phyloP scores from a whole-genome alignment of 2,329 filamentous ascomycete genomes.

The Colletotrichum gloeosporioides region DNA sequence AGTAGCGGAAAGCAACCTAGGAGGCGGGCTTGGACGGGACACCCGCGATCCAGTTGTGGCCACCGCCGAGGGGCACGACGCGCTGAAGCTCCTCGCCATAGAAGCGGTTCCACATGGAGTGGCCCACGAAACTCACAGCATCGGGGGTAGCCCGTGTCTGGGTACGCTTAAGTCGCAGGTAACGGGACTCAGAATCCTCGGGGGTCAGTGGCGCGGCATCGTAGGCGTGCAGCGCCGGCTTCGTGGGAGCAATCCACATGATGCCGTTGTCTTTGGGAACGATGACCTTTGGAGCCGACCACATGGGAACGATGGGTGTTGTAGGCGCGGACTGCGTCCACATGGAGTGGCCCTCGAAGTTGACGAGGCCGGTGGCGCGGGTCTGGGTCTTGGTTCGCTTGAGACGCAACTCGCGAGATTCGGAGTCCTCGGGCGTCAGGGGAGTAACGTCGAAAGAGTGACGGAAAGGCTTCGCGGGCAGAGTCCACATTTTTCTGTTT shows the following conservation, averaged over 20 bases:
- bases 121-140: slow-evolving; percentile 6
- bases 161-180: neutral
- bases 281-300: neutral
- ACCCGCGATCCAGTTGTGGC: slow-evolving; percentile 6
- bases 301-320: neutral
- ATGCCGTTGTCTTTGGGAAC: neutral
- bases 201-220: neutral
- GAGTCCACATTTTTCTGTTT: neutral
- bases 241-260: slow-evolving; percentile 3
- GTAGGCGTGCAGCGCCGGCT: neutral
- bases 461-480: neutral
- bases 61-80: neutral
- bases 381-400: neutral
- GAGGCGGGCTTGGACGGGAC: neutral
- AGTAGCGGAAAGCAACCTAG: neutral
- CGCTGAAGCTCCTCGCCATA: slow-evolving; percentile 1
- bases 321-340: neutral
- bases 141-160: neutral
- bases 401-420: slow-evolving; percentile 5
- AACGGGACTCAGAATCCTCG: slow-evolving; percentile 6
- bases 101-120: slow-evolving; percentile 11
- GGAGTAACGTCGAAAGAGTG: neutral
- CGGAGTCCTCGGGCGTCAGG: slow-evolving; percentile 7
- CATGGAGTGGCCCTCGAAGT: slow-evolving; percentile 12
- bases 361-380: slow-evolving; percentile 15